These are phyloP conservation scores for Termitomyces sp. DNA, from an alignment of 768 basidiomycete species.

Conservation along the genomic window DNA sequence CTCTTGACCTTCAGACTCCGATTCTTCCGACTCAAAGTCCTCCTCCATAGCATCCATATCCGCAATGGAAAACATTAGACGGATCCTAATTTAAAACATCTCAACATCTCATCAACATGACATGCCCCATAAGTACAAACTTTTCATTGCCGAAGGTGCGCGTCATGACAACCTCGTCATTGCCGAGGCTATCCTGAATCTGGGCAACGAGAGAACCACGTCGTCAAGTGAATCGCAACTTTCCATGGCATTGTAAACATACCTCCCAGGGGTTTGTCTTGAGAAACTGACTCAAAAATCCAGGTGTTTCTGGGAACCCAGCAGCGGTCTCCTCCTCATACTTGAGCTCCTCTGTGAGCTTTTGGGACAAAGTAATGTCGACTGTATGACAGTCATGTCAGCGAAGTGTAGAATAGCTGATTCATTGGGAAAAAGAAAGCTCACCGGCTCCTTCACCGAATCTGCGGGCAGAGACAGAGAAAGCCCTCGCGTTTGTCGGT, in stretches of 20 bases:
- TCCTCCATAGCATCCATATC: slow-evolving; percentile 62
- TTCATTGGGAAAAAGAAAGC: not conserved
- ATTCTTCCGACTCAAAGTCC: slow-evolving; percentile 23
- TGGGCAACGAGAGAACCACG: slow-evolving; percentile 22
- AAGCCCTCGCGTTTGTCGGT: slow-evolving; percentile 29
- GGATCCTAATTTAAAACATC: slow-evolving; percentile 54
- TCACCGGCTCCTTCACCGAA: slow-evolving; percentile 42
- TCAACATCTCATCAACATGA: not conserved
- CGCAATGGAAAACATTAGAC: slow-evolving; percentile 88
- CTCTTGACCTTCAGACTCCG: slow-evolving; percentile 25
- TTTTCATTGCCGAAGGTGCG: slow-evolving; percentile 89
- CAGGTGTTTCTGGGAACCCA: slow-evolving; percentile 43
- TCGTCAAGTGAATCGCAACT: not conserved
- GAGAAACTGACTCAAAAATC: slow-evolving; percentile 77
- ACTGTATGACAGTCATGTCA: slow-evolving; percentile 37
- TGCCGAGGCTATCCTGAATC: slow-evolving; percentile 68
- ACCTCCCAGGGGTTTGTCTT: slow-evolving; percentile 78
- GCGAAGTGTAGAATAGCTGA: not conserved
- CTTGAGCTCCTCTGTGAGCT: slow-evolving; percentile 77
- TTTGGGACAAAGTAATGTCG: slow-evolving; percentile 71
- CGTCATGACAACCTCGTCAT: slow-evolving; percentile 80
- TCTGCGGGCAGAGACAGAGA: slow-evolving; percentile 42
- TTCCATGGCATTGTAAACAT: slow-evolving; percentile 18
- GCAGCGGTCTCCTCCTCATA: slow-evolving; percentile 71
- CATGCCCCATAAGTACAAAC: slow-evolving; percentile 42